Base-by-base conservation (phyloP, 768 basidiomycete species). In the Aureoboletus auriporus region DNA sequence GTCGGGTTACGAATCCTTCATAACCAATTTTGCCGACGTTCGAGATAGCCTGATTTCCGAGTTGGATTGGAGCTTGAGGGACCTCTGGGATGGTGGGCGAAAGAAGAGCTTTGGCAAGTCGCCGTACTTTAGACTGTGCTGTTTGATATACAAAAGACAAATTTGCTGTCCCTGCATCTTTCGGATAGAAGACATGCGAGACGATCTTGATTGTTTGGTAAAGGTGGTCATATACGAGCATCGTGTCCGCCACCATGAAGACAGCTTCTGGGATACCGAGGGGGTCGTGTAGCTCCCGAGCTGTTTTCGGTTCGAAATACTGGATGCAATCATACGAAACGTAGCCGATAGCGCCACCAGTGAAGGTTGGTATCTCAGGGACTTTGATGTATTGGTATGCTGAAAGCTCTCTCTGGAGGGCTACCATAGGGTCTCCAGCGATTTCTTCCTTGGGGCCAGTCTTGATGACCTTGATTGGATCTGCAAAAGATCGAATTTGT, bases 311-410 rank as follows among this genome's bases (percentile, higher is more conserved):
- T 66, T 99, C 96, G 60, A 99, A 99, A 67, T 97, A 84, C 48
- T 89, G 91, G 48, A 99, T 83, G 67, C 92, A 93, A 66, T 99
- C 96, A 71, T 93, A 99, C 11, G 92, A 82, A 51, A 99, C 92
- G 66, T 96, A 98, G 46, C 96, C 96, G 61, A 98, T 91, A 1
- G 94, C 95, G 39, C 96, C 96, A 39, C 96, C 96, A 39, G 93
- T 95, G 65, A 98, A 96, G 0, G 94, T 94, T 2, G 90, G 85
- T 31, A 95, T 77, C 66, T 94, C 89, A 5, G 93, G 93, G 23
- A 96, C 82, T 65, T 87, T 87, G 68, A 96, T 80, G 64, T 94
- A 96, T 66, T 86, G 78, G 73, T 98, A 91, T 45, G 86, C 72
- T 7, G 84, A 72, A 17, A 99, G 80, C 65, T 95, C 93, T 57